These are phyloP conservation scores for Fusarium sp. DNA, from an alignment of 2,329 filamentous ascomycete species.

Conservation along the genomic window DNA sequence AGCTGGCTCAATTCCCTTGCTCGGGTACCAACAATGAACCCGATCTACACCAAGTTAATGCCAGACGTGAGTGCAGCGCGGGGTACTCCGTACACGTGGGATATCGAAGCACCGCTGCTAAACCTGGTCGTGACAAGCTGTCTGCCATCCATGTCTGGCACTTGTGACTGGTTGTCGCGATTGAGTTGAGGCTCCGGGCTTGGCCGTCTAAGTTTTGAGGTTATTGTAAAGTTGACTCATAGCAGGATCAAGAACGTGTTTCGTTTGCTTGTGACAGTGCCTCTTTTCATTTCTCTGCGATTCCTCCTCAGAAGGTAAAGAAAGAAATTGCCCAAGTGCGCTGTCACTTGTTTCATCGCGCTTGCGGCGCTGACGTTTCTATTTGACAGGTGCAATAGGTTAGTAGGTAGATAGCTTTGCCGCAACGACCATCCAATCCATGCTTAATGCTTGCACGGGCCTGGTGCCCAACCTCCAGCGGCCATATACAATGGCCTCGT, in stretches of 20 bases:
- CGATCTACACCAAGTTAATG: conserved; percentile 22
- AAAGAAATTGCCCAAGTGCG: background rate
- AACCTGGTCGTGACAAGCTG: conserved; percentile 12
- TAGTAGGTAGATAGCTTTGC: background rate
- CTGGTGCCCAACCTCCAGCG: conserved; percentile 33
- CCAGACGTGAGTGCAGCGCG: conserved; percentile 28
- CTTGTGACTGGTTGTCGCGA: conserved; percentile 12
- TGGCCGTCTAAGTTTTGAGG: background rate
- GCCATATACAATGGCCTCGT: background rate
- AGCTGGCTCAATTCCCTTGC: conserved; percentile 12
- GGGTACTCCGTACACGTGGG: conserved; percentile 37
- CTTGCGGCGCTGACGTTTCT: conserved; percentile 10
- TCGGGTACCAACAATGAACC: conserved; percentile 35
- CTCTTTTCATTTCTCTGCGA: background rate
- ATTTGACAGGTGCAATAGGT: background rate
- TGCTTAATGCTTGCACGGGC: conserved; percentile 31
- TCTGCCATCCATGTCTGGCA: conserved; percentile 12
- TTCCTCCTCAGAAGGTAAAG: background rate
- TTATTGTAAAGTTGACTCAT: conserved; percentile 26
- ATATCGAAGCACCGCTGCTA: conserved; percentile 16
- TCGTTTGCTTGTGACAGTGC: background rate
- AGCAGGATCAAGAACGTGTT: background rate
- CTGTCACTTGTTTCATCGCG: conserved; percentile 1
- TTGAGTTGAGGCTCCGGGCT: conserved; percentile 25
- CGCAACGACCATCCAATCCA: conserved; percentile 25